phyloP scores from a whole-genome alignment of 2,329 filamentous ascomycete genomes.

The Fusarium equiseti region DNA sequence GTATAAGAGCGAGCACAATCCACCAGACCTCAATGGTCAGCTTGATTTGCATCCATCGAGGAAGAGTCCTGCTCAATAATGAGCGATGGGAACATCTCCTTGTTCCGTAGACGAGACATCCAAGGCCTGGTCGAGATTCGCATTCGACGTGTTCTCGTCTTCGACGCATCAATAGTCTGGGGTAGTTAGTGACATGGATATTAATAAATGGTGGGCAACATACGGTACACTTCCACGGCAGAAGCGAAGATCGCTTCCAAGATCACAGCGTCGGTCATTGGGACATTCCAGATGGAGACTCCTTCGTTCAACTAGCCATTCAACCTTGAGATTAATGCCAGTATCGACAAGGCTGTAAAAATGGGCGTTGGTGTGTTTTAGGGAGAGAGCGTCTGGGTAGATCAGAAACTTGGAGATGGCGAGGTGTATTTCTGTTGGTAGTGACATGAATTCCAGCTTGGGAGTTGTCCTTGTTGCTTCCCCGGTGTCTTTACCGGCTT shows the following conservation, averaged over 20 bases:
- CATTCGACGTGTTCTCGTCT: slow-evolving; percentile 72
- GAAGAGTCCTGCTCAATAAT: slow-evolving; percentile 59
- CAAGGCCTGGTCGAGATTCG: slow-evolving; percentile 67
- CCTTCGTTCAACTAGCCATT: slow-evolving; percentile 75
- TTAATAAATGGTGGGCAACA: slow-evolving; percentile 38
- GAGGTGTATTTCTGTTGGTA: slow-evolving; percentile 77
- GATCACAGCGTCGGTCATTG: slow-evolving; percentile 66
- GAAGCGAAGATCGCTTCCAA: slow-evolving; percentile 70
- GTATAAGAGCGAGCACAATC: slow-evolving; percentile 58
- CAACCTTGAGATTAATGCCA: slow-evolving; percentile 73
- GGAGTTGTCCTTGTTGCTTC: not conserved
- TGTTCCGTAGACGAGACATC: slow-evolving; percentile 67
- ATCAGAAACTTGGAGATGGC: slow-evolving; percentile 70
- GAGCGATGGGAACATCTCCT: slow-evolving; percentile 59
- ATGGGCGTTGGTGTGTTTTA: slow-evolving; percentile 74
- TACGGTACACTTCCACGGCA: slow-evolving; percentile 71
- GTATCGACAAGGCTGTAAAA: slow-evolving; percentile 75
- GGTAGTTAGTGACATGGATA: not conserved
- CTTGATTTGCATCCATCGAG: slow-evolving; percentile 58
- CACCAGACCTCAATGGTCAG: slow-evolving; percentile 64
- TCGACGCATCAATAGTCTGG: slow-evolving; percentile 68
- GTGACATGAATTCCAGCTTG: slow-evolving; percentile 54
- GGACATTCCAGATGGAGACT: slow-evolving; percentile 74
- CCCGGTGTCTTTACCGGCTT: slow-evolving; percentile 21
- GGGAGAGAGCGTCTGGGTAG: slow-evolving; percentile 77